phyloP scores from a whole-genome alignment of 441 rosid species.

The Raphanus hybrid region DNA sequence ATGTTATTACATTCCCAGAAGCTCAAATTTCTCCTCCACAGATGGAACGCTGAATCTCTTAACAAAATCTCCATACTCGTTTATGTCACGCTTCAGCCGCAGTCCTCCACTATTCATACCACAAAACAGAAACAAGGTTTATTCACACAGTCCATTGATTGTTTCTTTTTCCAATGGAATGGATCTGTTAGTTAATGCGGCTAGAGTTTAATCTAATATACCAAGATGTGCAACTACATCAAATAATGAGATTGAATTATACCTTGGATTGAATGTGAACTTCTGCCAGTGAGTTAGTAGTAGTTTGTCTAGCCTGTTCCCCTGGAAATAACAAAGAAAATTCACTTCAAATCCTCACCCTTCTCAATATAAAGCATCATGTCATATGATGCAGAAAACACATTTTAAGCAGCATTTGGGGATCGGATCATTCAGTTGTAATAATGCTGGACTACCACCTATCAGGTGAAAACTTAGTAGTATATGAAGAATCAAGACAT shows the following conservation, averaged over 20 bases:
- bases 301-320: conserved; percentile 84
- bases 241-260: neutral
- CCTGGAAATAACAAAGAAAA: conserved; percentile 52
- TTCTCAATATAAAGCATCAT: conserved; percentile 6
- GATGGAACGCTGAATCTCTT: conserved; percentile 88
- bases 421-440: conserved; percentile 1
- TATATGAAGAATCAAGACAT: neutral
- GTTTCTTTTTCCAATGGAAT: neutral
- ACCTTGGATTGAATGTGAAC: conserved; percentile 98
- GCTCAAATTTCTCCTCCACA: conserved; percentile 96
- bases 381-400: neutral
- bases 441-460: too few species aligned
- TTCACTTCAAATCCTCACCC: neutral
- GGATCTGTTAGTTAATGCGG: neutral
- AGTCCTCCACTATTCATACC: conserved; percentile 78
- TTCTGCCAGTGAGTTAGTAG: conserved; percentile 96
- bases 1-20: conserved; percentile 67
- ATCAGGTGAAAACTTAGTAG: conserved; percentile 4
- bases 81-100: conserved; percentile 95
- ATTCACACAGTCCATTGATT: neutral
- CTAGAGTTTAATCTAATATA: neutral
- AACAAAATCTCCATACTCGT: conserved; percentile 89
- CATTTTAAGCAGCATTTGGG: neutral
- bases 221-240: too few species aligned
- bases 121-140: conserved; percentile 15